Percentiles rank a stretch among this genome's conserved stretches.
These are phyloP conservation scores for Amniculicola lignicola DNA, from an alignment of 495 filamentous ascomycete species.

Conservation along the genomic window DNA sequence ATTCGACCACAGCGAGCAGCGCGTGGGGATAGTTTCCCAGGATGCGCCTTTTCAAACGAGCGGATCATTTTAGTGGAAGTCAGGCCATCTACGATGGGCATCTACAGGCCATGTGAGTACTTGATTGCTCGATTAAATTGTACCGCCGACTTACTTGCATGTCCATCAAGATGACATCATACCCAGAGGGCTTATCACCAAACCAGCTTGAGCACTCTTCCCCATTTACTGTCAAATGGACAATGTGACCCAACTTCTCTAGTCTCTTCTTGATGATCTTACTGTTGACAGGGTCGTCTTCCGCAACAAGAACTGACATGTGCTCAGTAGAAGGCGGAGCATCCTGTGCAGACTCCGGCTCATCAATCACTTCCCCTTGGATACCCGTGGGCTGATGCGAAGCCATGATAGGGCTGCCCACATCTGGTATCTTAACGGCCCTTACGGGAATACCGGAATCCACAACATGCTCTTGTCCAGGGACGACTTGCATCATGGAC, in stretches of 20 bases:
- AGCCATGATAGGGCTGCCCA: constrained; percentile 4
- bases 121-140: neutral
- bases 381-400: neutral
- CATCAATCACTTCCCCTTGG: constrained; percentile 19
- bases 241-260: constrained; percentile 72
- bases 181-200: constrained; percentile 54
- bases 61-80: constrained; percentile 81
- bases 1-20: constrained; percentile 55
- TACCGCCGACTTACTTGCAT: constrained; percentile 63
- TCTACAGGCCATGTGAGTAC: constrained; percentile 50
- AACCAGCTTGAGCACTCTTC: constrained; percentile 78
- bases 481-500: constrained; percentile 32
- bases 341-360: neutral
- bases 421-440: constrained; percentile 46
- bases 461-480: constrained; percentile 44
- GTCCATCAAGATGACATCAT: constrained; percentile 94
- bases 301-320: constrained; percentile 73
- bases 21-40: constrained; percentile 47
- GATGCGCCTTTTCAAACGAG: constrained; percentile 55
- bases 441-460: constrained; percentile 46
- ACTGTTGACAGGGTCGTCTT: constrained; percentile 91
- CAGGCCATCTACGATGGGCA: constrained; percentile 90
- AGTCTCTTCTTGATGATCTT: constrained; percentile 82
- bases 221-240: constrained; percentile 74
- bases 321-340: constrained; percentile 37